Conservation (phyloP, 2,329 filamentous ascomycete genomes). For the Bertia moriformis region DNA sequence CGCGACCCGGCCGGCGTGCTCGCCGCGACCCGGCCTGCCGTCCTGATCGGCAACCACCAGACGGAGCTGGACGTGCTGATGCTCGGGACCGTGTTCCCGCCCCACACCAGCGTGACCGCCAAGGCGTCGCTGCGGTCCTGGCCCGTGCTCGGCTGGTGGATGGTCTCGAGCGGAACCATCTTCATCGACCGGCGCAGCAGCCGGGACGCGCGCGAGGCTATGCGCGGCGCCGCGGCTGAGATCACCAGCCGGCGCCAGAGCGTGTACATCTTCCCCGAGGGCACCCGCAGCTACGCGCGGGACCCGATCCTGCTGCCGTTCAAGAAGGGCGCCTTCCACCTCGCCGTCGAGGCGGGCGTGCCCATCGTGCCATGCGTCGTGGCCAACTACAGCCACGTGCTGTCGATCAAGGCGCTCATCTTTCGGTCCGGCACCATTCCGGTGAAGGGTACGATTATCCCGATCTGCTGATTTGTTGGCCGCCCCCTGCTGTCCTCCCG, state of each 20-base stretch:
- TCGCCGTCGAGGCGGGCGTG: conserved; percentile 85
- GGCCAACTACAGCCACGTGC: conserved; percentile 64
- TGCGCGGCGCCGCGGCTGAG: conserved; percentile 67
- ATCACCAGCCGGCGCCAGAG: conserved; percentile 62
- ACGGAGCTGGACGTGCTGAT: conserved; percentile 88
- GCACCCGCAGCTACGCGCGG: conserved; percentile 76
- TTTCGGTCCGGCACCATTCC: conserved; percentile 61
- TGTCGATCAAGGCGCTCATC: conserved; percentile 46
- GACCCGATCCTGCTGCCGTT: conserved; percentile 78
- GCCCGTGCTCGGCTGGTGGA: conserved; percentile 92
- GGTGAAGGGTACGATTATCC: conserved; percentile 46
- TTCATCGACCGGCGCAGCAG: conserved; percentile 89
- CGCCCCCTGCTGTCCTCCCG: too few species aligned
- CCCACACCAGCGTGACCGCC: conserved; percentile 81
- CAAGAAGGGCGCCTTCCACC: conserved; percentile 96
- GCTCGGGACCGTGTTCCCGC: conserved; percentile 77
- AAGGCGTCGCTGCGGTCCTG: conserved; percentile 69
- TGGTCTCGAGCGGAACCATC: conserved; percentile 71
- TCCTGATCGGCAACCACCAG: conserved; percentile 93
- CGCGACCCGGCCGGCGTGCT: conserved; percentile 53
- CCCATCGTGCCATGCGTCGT: conserved; percentile 77
- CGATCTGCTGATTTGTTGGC: conserved; percentile 4
- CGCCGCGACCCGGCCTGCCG: conserved; percentile 57
- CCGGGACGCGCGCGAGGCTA: conserved; percentile 68
- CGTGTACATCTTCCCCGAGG: conserved; percentile 82